These are phyloP conservation scores for Cymodocea nodosa DNA, from an alignment of 116 monocot genomes.

Conservation along the genomic window DNA sequence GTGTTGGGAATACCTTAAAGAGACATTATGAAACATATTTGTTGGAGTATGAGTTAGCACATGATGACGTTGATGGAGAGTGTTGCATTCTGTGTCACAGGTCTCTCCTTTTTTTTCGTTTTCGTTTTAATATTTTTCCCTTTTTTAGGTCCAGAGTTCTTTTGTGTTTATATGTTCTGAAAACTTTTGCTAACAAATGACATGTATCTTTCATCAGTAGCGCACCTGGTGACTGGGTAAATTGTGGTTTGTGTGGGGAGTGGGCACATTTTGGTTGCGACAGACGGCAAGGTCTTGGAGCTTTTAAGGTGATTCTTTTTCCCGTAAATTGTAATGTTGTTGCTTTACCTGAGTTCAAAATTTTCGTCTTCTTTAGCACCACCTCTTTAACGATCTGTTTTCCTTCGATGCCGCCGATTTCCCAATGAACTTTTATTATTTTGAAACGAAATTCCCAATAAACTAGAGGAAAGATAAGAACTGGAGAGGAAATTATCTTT, in stretches of 20 bases:
- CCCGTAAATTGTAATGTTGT: neutral
- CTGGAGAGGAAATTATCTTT: too few relatives aligned
- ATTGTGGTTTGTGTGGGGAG: slow-evolving; percentile 89
- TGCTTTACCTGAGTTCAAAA: too few relatives aligned
- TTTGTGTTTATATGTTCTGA: neutral
- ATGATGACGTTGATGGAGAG: slow-evolving; percentile 98
- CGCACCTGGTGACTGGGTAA: slow-evolving; percentile 96
- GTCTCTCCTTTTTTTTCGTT: slow-evolving; percentile 18
- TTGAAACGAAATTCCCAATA: too few relatives aligned
- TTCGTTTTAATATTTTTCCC: neutral
- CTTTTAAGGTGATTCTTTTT: slow-evolving; percentile 63
- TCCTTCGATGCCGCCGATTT: too few relatives aligned
- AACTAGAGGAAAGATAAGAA: too few relatives aligned
- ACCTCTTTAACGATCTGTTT: too few relatives aligned
- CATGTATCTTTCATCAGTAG: slow-evolving; percentile 48
- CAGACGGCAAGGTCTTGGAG: slow-evolving; percentile 86
- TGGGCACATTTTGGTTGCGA: slow-evolving; percentile 99
- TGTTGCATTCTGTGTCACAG: slow-evolving; percentile 92
- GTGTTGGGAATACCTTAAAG: slow-evolving; percentile 95
- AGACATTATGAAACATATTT: slow-evolving; percentile 97
- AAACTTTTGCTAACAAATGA: neutral
- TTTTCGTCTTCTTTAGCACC: too few relatives aligned
- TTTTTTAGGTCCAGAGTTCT: neutral
- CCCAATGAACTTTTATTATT: too few relatives aligned
- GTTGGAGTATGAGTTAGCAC: slow-evolving; percentile 93